A percentile compares a stretch with the other conserved stretches of the same genome.
These are phyloP conservation scores for Geranium brycei DNA, from an alignment of 345 rosid species.

Conservation along the genomic window DNA sequence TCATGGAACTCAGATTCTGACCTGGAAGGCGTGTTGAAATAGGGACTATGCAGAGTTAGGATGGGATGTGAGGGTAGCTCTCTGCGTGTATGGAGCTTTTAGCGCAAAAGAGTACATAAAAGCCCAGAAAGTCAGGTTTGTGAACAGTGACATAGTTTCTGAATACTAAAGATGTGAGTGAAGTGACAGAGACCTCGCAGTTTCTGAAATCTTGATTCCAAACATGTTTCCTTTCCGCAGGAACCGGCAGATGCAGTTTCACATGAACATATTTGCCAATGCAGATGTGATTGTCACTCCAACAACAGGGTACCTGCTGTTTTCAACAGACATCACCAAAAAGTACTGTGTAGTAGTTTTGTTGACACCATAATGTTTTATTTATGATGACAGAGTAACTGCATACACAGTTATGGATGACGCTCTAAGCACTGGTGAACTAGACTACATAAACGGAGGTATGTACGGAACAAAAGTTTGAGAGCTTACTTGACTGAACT, in stretches of 20 bases:
- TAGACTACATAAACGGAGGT: conserved; percentile 74
- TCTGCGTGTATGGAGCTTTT: conserved; percentile 43
- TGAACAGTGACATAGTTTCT: not conserved
- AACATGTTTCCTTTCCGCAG: conserved; percentile 19
- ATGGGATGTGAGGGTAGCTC: conserved; percentile 60
- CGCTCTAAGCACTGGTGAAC: conserved; percentile 46
- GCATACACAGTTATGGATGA: conserved; percentile 43
- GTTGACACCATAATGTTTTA: not conserved
- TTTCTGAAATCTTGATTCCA: no score
- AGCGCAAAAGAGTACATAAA: conserved; percentile 42
- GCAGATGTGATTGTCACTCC: conserved; percentile 63
- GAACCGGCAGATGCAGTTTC: conserved; percentile 48
- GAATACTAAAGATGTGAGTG: not conserved
- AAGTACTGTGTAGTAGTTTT: no score
- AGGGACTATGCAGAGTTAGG: conserved; percentile 41
- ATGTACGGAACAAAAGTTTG: conserved; percentile 1
- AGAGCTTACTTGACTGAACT: not conserved
- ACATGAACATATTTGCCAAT: conserved; percentile 28
- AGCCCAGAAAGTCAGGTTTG: conserved; percentile 53
- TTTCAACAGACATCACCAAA: not conserved
- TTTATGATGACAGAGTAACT: conserved; percentile 35
- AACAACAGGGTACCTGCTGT: conserved; percentile 43
- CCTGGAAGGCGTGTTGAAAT: conserved; percentile 5
- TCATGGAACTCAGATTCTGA: conserved; percentile 6
- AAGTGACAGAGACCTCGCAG: not conserved